Evolutionary conservation across 192 early-diverging fungal species (phyloP).

Genomic region (Backusella sp.): DNA sequence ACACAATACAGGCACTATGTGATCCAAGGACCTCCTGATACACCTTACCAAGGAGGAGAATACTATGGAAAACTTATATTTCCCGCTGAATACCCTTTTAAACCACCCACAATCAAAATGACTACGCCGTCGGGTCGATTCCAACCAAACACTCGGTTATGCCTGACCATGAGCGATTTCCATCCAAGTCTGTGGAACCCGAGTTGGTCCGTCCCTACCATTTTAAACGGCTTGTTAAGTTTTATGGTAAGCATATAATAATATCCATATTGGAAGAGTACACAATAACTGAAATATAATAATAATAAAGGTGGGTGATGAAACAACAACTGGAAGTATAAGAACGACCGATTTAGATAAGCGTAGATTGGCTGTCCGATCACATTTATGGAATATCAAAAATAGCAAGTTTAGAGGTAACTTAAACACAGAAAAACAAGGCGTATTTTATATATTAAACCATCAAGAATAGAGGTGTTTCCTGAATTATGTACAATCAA

Average conservation of each 20-base stretch:
- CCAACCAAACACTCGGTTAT: conserved; percentile 87
- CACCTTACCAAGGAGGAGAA: conserved; percentile 89
- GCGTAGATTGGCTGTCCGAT: conserved; percentile 71
- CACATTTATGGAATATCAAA: conserved; percentile 75
- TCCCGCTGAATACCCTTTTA: conserved; percentile 95
- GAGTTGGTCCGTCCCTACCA: conserved; percentile 95
- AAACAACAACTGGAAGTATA: conserved; percentile 93
- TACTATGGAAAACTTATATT: conserved; percentile 95
- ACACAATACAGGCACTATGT: conserved; percentile 81
- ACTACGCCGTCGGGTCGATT: conserved; percentile 87
- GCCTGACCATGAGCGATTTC: conserved; percentile 97
- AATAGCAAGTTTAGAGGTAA: conserved; percentile 76
- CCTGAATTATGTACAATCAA: conserved; percentile 75
- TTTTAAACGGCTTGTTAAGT: conserved; percentile 90
- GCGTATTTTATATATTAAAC: too few species aligned
- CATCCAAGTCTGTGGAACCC: conserved; percentile 95
- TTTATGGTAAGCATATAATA: conserved; percentile 76
- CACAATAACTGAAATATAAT: neutral
- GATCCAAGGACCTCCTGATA: conserved; percentile 93
- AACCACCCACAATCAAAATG: conserved; percentile 85
- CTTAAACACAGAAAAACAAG: too few species aligned
- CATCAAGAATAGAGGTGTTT: conserved; percentile 56
- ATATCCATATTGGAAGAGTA: neutral
- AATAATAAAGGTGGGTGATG: conserved; percentile 52
- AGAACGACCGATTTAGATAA: conserved; percentile 78